Evolutionary conservation across 148 eudicot species (phyloP), one percentile per base, ranked within the genome.

Genomic region (Nyssa sinensis): DNA sequence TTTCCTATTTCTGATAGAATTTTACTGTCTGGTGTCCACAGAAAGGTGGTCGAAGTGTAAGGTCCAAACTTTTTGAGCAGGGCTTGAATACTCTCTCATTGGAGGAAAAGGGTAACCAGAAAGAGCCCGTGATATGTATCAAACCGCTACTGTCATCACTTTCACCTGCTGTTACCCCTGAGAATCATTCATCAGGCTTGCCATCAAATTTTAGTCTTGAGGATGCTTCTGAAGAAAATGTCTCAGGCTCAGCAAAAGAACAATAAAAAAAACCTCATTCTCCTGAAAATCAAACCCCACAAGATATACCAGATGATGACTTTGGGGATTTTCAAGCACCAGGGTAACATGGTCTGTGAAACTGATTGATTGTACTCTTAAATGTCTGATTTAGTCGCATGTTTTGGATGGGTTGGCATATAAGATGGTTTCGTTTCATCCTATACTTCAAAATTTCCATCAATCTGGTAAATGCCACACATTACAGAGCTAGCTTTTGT

Each of bases 281-380:
- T n/a, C 69, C 57, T 33, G 86, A 83, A 75, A 69, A 63, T 59
- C 81, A 71, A 77, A 81, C 39, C 65, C 49, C 82, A 28, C 88
- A 81, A 67, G 89, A 88, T 78, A 53, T 80, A 62, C 90, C 84
- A 28, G 97, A 95, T 41, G 96, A 95, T n/a, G 99, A 95, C 70
- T 95, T 92, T 64, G 99, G 97, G 25, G 99, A 95, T 86, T 95
- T 95, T 82, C 99, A 95, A 81, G 83, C 91, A 7, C 97, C 99
- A 49, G 75, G 83, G 59, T 85, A 71, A 83, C 70, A 47, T 51
- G 62, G 7, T 62, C 23, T 79, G 76, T 71, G 28, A 25, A 58
- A 59, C 66, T 16, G 67, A 25, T 33, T 74, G 59, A 65, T 69
- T 37, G 25, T 41, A 67, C 29, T 60, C 17, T n/a, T n/a, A n/a